These are phyloP conservation scores for Rosa multiflora DNA, from an alignment of 306 rosid species.

Conservation along the genomic window DNA sequence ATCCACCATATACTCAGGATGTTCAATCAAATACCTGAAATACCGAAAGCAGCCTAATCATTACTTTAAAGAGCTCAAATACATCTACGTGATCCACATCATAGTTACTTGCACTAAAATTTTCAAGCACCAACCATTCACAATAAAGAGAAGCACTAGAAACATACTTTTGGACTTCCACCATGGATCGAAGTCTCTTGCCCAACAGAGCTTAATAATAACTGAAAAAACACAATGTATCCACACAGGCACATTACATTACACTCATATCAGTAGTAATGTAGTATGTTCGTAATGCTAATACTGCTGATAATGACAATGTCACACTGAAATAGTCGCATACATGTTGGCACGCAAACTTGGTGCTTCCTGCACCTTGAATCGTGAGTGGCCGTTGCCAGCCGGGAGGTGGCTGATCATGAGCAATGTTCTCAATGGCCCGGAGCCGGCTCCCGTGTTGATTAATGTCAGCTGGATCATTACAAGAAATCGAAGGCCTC, in stretches of 20 bases:
- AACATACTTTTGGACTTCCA: slow-evolving; percentile 81
- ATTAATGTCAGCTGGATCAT: slow-evolving; percentile 79
- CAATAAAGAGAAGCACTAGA: background rate
- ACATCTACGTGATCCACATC: background rate
- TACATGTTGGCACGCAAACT: slow-evolving; percentile 89
- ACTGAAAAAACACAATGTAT: slow-evolving; percentile 40
- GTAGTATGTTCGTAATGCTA: background rate
- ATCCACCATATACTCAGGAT: slow-evolving; percentile 64
- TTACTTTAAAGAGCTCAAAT: background rate
- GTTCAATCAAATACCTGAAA: slow-evolving; percentile 62
- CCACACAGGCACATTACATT: background rate
- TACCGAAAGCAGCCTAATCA: slow-evolving; percentile 17
- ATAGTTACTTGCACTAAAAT: background rate
- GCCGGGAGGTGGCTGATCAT: slow-evolving; percentile 66
- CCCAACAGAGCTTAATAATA: slow-evolving; percentile 84
- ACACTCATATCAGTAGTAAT: background rate
- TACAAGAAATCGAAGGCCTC: slow-evolving; percentile 75
- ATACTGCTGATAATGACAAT: background rate
- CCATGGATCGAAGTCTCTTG: slow-evolving; percentile 84
- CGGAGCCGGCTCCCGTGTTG: slow-evolving; percentile 87
- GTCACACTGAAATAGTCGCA: slow-evolving; percentile 17
- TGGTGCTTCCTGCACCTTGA: slow-evolving; percentile 87
- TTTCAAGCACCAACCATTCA: background rate
- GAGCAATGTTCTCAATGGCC: slow-evolving; percentile 89
- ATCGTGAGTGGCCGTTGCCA: slow-evolving; percentile 87